Evolutionary conservation across 768 basidiomycete genomes (phyloP), one percentile per base, ranked within the genome.

Genomic region (Fomitopsis pulvina): DNA sequence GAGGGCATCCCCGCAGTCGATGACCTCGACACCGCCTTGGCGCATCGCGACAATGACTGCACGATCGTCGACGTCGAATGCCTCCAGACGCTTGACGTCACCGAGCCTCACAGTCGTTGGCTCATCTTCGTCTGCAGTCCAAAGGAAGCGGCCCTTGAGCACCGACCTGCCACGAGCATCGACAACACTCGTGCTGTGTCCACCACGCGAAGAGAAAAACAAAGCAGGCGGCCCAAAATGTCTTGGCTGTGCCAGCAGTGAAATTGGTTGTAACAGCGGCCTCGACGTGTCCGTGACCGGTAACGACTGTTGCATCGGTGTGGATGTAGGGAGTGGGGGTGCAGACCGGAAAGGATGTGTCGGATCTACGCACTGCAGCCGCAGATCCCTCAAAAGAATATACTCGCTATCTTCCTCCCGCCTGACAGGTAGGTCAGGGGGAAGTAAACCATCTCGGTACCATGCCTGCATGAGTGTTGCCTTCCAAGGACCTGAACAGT

Each of bases 141-240:
- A 92, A 50, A 86, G 16, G 55, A 92, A 83, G 45, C 83, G 79
- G 29, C 84, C 83, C 56, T 91, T 87, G 10, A 92, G 74, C 9
- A 92, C 90, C 11, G 90, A 87, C 47, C 87, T 71, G 37, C 90
- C 90, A 18, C 88, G 79, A n/a, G 83, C 79, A 61, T 92, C 90
- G 16, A 92, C 90, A 46, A 92, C 88, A 4, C 86, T 74, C 0
- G 90, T 92, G 58, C 89, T 92, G 59, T 91, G 88, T 0, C 90
- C 90, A 20, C 90, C 90, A n/a, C 90, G 82, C 9, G 88, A 86
- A 9, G 89, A 90, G 64, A 78, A 92, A 68, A 92, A 92, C 16
- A 92, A 65, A 1, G 90, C 86, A 4, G 90, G 90, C 21, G 90
- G 90, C 0, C 90, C 90, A 58, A 89, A 92, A 62, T 89, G 88